These are phyloP conservation scores for Fomitopsis palustris DNA, from an alignment of 1,284 basidiomycete genomes.

Conservation along the genomic window DNA sequence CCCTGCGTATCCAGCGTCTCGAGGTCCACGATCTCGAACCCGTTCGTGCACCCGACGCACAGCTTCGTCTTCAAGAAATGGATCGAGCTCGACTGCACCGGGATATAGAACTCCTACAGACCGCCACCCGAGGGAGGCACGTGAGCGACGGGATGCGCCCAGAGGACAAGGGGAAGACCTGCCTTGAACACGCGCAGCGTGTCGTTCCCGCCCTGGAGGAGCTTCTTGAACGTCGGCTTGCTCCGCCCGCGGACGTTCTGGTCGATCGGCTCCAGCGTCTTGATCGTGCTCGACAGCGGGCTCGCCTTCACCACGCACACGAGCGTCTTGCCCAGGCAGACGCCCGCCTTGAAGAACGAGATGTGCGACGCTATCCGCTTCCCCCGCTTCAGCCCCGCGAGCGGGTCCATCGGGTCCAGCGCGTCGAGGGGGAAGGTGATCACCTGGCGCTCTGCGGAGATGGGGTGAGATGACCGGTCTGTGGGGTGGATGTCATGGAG, in stretches of 20 bases:
- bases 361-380: constrained; percentile 97
- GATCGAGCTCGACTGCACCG: constrained; percentile 94
- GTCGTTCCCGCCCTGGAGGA: constrained; percentile 93
- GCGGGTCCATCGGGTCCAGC: constrained; percentile 87
- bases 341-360: constrained; percentile 96
- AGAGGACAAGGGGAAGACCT: constrained; percentile 21
- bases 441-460: constrained; percentile 79
- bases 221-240: constrained; percentile 93
- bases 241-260: constrained; percentile 78
- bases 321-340: constrained; percentile 90
- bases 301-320: constrained; percentile 98
- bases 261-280: constrained; percentile 95
- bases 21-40: constrained; percentile 99
- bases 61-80: constrained; percentile 98
- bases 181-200: constrained; percentile 93
- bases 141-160: not conserved
- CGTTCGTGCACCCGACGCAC: constrained; percentile 95
- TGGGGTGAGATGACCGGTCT: not conserved
- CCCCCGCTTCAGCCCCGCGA: constrained; percentile 88
- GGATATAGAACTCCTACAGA: constrained; percentile 93
- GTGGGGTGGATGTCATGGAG: not conserved
- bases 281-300: constrained; percentile 95
- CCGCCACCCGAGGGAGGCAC: not conserved
- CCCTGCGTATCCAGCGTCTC: constrained; percentile 98
- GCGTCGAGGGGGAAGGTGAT: constrained; percentile 96